Conservation (phyloP, 1,139 yeast genomes). For the Pichia sp. region DNA sequence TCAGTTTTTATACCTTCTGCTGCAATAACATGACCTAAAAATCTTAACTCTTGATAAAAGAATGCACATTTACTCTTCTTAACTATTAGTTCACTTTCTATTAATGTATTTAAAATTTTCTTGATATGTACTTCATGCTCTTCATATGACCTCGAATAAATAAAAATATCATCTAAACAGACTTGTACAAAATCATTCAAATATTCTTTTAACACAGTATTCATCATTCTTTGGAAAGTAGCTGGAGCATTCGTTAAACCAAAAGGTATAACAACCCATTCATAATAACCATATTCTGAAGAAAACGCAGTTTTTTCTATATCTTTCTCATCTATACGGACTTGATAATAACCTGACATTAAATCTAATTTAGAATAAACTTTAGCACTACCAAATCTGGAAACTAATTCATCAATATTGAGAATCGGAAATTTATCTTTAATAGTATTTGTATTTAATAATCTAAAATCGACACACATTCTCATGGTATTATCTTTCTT, state of each 20-base stretch:
- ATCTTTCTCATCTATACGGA: constrained; percentile 14
- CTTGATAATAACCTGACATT: constrained; percentile 20
- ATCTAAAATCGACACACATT: constrained; percentile 20
- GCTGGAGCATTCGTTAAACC: constrained; percentile 20
- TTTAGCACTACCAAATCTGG: neutral
- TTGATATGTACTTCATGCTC: constrained; percentile 21
- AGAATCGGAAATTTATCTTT: constrained; percentile 25
- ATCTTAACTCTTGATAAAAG: constrained; percentile 6
- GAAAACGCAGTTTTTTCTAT: constrained; percentile 4
- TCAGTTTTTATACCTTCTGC: constrained; percentile 7
- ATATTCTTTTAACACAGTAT: constrained; percentile 16
- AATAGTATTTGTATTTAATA: constrained; percentile 2
- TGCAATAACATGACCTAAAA: constrained; percentile 12
- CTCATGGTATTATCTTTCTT: constrained; percentile 15
- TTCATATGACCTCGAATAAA: constrained; percentile 17
- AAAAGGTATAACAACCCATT: constrained; percentile 24
- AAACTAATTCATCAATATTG: neutral
- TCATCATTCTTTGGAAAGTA: constrained; percentile 16
- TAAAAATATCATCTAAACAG: constrained; percentile 28
- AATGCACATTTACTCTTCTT: constrained; percentile 12
- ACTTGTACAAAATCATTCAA: constrained; percentile 14
- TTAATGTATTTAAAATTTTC: constrained; percentile 16
- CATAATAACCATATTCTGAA: constrained; percentile 13
- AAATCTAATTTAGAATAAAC: constrained; percentile 20
- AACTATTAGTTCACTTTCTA: neutral